These are phyloP conservation scores for Tulasnella calospora DNA, from an alignment of 768 basidiomycete species.

Conservation along the genomic window DNA sequence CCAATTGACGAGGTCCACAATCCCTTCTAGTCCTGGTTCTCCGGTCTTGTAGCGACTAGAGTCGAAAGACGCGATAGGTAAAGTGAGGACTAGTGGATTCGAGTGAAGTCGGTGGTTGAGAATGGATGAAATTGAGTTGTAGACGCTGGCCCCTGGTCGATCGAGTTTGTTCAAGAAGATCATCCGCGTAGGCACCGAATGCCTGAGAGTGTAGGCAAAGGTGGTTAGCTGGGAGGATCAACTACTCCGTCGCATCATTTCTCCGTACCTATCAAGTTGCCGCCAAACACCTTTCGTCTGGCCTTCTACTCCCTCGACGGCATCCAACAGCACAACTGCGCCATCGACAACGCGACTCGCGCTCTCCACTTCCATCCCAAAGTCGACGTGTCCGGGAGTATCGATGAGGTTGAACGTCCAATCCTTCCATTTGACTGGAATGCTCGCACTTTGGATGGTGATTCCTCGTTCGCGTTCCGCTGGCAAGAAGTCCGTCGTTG, in stretches of 20 bases:
- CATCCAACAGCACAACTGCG: constrained; percentile 81
- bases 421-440: constrained; percentile 78
- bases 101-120: constrained; percentile 71
- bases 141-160: constrained; percentile 77
- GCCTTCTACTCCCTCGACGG: constrained; percentile 86
- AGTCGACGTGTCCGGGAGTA: constrained; percentile 89
- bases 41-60: constrained; percentile 59
- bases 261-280: constrained; percentile 74
- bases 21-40: constrained; percentile 78
- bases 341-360: constrained; percentile 88
- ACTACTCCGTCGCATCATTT: background rate
- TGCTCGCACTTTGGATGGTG: constrained; percentile 88
- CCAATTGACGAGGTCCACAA: constrained; percentile 82
- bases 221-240: background rate
- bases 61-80: constrained; percentile 76
- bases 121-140: constrained; percentile 63
- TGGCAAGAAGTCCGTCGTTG: constrained; percentile 83
- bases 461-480: constrained; percentile 88
- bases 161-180: constrained; percentile 87
- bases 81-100: constrained; percentile 60
- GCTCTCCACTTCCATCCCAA: constrained; percentile 95
- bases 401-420: constrained; percentile 87
- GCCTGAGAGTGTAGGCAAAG: constrained; percentile 45
- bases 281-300: constrained; percentile 87
- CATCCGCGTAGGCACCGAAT: constrained; percentile 70